These are phyloP conservation scores for Strigomonas culicis DNA, from an alignment of 208 protist species.

Conservation along the genomic window DNA sequence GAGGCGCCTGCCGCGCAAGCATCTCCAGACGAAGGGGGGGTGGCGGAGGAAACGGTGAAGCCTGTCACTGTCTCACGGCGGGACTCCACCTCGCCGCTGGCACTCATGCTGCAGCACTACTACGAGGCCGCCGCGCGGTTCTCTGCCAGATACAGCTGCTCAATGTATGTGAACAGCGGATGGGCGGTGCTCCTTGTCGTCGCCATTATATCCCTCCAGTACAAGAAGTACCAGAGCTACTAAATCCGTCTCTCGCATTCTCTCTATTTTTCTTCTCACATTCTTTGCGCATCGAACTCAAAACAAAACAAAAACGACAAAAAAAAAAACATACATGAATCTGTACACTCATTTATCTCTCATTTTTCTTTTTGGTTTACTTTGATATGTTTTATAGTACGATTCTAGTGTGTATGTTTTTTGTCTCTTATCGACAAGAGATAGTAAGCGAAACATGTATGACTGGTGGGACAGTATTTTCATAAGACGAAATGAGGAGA, in stretches of 20 bases:
- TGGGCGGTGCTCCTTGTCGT: not conserved
- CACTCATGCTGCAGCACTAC: not conserved
- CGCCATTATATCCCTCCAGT: conserved; percentile 9
- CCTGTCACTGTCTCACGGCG: too few relatives aligned
- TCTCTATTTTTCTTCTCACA: too few relatives aligned
- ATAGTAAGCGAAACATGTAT: too few relatives aligned
- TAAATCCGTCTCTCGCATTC: not conserved
- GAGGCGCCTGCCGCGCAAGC: too few relatives aligned
- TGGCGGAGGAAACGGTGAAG: not conserved
- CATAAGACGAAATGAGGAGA: not conserved
- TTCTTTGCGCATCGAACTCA: not conserved
- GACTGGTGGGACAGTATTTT: too few relatives aligned
- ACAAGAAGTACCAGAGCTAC: conserved; percentile 8
- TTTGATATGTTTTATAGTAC: too few relatives aligned
- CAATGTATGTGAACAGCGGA: not conserved
- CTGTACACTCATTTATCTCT: not conserved
- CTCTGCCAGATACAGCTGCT: not conserved
- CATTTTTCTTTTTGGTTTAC: too few relatives aligned
- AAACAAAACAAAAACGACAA: conserved; percentile 3
- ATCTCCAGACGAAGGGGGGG: not conserved
- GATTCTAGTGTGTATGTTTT: too few relatives aligned
- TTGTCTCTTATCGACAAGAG: too few relatives aligned
- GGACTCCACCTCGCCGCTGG: not conserved
- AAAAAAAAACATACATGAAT: not conserved
- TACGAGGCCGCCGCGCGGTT: not conserved